Evolutionary conservation across 1,284 basidiomycete genomes (phyloP).

Genomic region (Ceratobasidium papillatum): DNA sequence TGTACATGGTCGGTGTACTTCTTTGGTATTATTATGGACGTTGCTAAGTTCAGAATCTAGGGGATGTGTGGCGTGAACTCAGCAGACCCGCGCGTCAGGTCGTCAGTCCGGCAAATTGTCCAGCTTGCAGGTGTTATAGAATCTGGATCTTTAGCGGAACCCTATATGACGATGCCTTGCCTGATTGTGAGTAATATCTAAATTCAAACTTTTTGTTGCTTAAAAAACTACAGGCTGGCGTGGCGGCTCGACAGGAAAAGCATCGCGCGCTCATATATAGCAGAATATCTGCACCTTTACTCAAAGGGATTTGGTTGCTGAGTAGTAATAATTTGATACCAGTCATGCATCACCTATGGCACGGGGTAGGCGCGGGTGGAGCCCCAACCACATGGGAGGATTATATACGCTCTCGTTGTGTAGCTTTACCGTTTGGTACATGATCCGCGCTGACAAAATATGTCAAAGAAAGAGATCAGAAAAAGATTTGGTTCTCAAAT

Average conservation of each 20-base stretch:
- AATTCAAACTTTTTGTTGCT: too few relatives aligned
- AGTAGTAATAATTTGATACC: background rate
- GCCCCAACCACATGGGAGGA: background rate
- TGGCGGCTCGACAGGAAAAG: conserved; percentile 1
- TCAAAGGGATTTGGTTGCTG: background rate
- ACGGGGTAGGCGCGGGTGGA: background rate
- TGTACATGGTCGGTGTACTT: background rate
- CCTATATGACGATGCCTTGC: background rate
- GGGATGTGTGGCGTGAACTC: conserved; percentile 6
- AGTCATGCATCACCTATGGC: conserved; percentile 6
- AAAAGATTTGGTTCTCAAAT: too few relatives aligned
- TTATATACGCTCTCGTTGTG: background rate
- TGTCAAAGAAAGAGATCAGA: background rate
- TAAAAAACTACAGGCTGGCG: background rate
- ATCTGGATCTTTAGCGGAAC: background rate
- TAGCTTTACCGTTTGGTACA: conserved; percentile 4
- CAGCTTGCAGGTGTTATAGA: background rate
- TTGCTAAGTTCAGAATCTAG: background rate
- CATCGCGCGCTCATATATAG: background rate
- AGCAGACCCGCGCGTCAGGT: background rate
- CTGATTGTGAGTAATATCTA: background rate
- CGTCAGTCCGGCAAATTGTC: background rate
- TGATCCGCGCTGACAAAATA: too few relatives aligned
- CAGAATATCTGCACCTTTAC: background rate
- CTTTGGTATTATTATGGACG: background rate